A percentile compares a stretch with the other conserved stretches of the same genome.
phyloP scores from a whole-genome alignment of 768 basidiomycete genomes.

The Hericium rajendrae region DNA sequence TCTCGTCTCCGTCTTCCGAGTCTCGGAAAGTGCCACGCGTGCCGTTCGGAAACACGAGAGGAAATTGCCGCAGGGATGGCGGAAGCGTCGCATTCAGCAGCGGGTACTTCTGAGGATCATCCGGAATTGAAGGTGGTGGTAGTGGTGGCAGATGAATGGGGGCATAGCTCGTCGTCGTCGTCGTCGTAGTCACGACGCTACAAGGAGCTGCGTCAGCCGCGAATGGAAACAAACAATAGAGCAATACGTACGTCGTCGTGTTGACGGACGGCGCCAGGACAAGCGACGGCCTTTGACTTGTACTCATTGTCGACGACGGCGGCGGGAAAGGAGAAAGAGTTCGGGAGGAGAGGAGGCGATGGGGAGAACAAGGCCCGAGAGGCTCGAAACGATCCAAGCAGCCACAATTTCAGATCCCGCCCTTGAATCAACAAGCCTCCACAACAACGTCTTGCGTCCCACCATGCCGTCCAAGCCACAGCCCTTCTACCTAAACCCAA shows the following conservation, averaged over 20 bases:
- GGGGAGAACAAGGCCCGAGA: background rate
- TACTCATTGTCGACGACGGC: slow-evolving; percentile 40
- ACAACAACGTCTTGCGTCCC: background rate
- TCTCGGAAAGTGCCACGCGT: slow-evolving; percentile 72
- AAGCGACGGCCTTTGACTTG: slow-evolving; percentile 54
- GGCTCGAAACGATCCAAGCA: background rate
- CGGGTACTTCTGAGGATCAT: slow-evolving; percentile 74
- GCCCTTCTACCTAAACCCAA: background rate
- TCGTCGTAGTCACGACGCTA: slow-evolving; percentile 87
- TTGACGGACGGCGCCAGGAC: slow-evolving; percentile 75
- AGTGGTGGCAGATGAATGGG: slow-evolving; percentile 76
- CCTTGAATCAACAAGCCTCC: background rate
- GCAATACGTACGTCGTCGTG: slow-evolving; percentile 62
- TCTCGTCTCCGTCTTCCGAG: slow-evolving; percentile 46
- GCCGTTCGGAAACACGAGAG: slow-evolving; percentile 74
- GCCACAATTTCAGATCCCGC: slow-evolving; percentile 5
- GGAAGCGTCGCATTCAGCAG: slow-evolving; percentile 70
- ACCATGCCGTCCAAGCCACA: background rate
- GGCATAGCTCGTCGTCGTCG: slow-evolving; percentile 82
- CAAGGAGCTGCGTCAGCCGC: slow-evolving; percentile 1
- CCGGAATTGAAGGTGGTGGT: slow-evolving; percentile 60
- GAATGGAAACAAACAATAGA: background rate
- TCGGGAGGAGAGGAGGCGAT: slow-evolving; percentile 7
- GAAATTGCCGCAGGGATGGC: slow-evolving; percentile 60
- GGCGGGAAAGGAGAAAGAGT: slow-evolving; percentile 17